These are phyloP conservation scores for Royoungia palumana DNA, from an alignment of 768 basidiomycete species.

Conservation along the genomic window DNA sequence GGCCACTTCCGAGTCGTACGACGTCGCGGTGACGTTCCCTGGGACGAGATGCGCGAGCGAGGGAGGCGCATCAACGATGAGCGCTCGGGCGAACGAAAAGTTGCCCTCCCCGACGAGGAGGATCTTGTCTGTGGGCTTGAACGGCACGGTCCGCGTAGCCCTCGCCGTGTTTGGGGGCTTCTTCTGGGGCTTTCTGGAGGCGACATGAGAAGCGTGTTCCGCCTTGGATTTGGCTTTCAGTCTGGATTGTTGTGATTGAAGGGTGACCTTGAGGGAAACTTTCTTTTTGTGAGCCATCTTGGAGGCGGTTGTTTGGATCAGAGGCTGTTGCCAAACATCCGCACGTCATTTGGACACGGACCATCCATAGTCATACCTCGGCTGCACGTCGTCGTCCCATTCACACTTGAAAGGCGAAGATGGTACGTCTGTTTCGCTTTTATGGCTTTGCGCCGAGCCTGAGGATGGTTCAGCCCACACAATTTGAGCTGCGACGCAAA, in stretches of 20 bases:
- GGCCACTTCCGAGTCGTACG: slow-evolving; percentile 74
- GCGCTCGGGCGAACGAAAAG: slow-evolving; percentile 84
- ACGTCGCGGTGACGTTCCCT: slow-evolving; percentile 75
- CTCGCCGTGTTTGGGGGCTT: slow-evolving; percentile 32
- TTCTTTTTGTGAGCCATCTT: slow-evolving; percentile 49
- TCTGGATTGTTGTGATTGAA: slow-evolving; percentile 67
- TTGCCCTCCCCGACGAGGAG: slow-evolving; percentile 91
- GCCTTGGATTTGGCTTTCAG: slow-evolving; percentile 62
- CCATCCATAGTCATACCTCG: background rate
- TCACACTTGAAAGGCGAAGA: slow-evolving; percentile 6
- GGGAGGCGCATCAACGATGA: slow-evolving; percentile 49
- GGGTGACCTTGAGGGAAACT: slow-evolving; percentile 55
- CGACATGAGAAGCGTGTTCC: slow-evolving; percentile 41
- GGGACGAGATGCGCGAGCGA: slow-evolving; percentile 53
- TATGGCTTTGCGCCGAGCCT: background rate
- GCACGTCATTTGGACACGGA: slow-evolving; percentile 14
- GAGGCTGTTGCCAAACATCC: slow-evolving; percentile 26
- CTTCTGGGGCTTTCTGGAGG: slow-evolving; percentile 42
- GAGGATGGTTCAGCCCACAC: slow-evolving; percentile 53
- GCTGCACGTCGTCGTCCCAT: slow-evolving; percentile 30
- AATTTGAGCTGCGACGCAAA: slow-evolving; percentile 78
- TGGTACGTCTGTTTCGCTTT: slow-evolving; percentile 27
- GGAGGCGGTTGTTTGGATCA: slow-evolving; percentile 29
- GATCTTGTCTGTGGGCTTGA: slow-evolving; percentile 60
- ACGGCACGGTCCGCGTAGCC: slow-evolving; percentile 58